Percentiles rank a stretch among this genome's conserved stretches.
Evolutionary conservation across 2,329 filamentous ascomycete species (phyloP).

Genomic region (Lecanoromycetidae sp.): DNA sequence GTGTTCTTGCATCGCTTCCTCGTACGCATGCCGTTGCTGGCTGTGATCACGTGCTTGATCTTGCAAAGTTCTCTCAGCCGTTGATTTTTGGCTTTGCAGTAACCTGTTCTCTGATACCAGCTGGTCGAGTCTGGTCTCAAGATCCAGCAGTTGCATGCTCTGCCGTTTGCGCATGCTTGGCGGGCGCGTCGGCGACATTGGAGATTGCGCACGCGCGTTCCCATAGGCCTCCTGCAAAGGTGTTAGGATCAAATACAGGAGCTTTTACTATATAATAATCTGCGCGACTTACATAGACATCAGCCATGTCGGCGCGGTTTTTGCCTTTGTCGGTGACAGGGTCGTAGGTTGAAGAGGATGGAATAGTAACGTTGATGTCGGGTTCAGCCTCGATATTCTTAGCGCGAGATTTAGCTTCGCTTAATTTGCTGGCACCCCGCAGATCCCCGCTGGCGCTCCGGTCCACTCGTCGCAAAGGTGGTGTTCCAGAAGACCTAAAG

Average conservation of each 20-base stretch:
- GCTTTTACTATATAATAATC: conserved; percentile 16
- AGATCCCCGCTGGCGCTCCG: conserved; percentile 63
- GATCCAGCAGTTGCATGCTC: conserved; percentile 91
- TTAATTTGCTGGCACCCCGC: conserved; percentile 36
- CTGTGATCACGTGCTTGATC: conserved; percentile 42
- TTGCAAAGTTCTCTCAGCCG: conserved; percentile 54
- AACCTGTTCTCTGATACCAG: conserved; percentile 72
- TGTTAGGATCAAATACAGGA: not conserved
- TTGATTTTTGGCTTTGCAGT: conserved; percentile 59
- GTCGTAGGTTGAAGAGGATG: conserved; percentile 49
- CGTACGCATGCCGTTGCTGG: conserved; percentile 37
- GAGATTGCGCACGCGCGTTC: conserved; percentile 68
- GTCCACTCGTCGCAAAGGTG: conserved; percentile 59
- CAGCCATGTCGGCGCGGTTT: conserved; percentile 73
- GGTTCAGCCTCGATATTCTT: conserved; percentile 15
- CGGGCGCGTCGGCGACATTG: conserved; percentile 82
- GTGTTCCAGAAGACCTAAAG: conserved; percentile 43
- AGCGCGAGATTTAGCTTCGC: conserved; percentile 17
- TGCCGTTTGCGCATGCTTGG: conserved; percentile 93
- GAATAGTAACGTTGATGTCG: conserved; percentile 23
- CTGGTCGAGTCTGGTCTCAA: conserved; percentile 75
- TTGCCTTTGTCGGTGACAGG: conserved; percentile 80
- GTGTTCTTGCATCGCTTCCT: conserved; percentile 48
- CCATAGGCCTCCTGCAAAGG: conserved; percentile 72
- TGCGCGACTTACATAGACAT: conserved; percentile 70